Base-by-base conservation (phyloP, 192 early-diverging fungal species). In the Dissophora globulifera region DNA sequence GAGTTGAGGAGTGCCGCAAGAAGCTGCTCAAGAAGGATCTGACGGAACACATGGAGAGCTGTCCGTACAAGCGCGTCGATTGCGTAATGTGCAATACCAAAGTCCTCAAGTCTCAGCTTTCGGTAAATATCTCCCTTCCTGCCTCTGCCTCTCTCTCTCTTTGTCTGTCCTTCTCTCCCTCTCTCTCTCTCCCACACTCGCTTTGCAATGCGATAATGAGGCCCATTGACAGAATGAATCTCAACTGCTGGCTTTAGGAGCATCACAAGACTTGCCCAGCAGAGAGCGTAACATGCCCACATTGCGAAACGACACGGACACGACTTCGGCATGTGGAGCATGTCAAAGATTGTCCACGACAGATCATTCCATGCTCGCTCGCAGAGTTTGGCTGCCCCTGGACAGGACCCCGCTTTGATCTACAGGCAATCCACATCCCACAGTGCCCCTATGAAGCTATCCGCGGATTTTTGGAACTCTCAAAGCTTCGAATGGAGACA, bases 381-480 rank as follows among this genome's bases (percentile, higher is more conserved):
- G 59, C 78, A 5, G 69, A 80, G 50, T 87, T 82, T 50, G 89
- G 91, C 0, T 92, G 91, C 46, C 50, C 69, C 6, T 92, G 91
- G 91, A 64, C 57, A 17, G 91, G 88, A 27, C 69, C 65, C 31
- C 69, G 85, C 5, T 54, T 59, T 30, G 54, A 71, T 13, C 26
- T 84, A 16, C 33, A 29, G 1, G 42, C 74, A 7, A 62, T 61
- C 13, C 91, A 92, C 62, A 56, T 78, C 5, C 55, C 62, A 6
- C 45, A 64, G n/a, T 92, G 91, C 42, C 66, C 85, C 0, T 91
- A 86, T 45, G 89, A 90, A 35, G 69, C 83, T 15, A 83, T 92
- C 41, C 85, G 87, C 51, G 80, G 79, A 2, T 88, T 81, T 33
- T 67, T 91, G 11, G 56, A 66, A 13, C 33, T 78, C 1, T 82